Percentiles rank a stretch among this genome's conserved stretches.
Conservation (phyloP, 371 early-diverging fungal species). For the Coemansia sp. region DNA sequence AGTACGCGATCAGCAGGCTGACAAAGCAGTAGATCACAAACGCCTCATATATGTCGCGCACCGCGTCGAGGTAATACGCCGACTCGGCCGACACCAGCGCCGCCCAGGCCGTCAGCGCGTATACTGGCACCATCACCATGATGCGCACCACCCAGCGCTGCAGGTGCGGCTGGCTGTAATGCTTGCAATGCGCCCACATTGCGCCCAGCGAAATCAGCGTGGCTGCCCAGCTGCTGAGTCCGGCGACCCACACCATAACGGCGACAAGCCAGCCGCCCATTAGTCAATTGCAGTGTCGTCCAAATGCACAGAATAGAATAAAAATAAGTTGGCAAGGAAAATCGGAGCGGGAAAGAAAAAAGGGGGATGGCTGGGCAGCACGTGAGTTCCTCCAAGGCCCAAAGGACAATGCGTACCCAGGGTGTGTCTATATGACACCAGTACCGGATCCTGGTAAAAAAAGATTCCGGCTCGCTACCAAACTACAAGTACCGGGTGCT, state of each 20-base stretch:
- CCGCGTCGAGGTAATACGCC: conserved; percentile 87
- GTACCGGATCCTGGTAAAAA: no score
- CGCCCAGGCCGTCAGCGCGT: conserved; percentile 82
- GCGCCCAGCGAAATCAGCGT: conserved; percentile 68
- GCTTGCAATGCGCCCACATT: conserved; percentile 85
- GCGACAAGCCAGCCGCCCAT: conserved; percentile 33
- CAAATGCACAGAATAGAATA: not conserved
- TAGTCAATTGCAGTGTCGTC: not conserved
- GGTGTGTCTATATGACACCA: no score
- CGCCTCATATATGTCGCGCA: conserved; percentile 95
- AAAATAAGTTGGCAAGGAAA: not conserved
- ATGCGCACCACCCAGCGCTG: conserved; percentile 88
- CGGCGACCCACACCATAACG: conserved; percentile 43
- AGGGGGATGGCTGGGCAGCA: not conserved
- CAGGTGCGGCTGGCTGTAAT: conserved; percentile 82
- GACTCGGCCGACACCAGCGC: conserved; percentile 70
- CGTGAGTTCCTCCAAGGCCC: not conserved
- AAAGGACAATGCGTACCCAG: no score
- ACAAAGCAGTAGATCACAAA: conserved; percentile 97
- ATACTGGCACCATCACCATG: conserved; percentile 91
- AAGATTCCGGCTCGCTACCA: no score
- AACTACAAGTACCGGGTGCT: no score
- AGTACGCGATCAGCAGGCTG: conserved; percentile 80
- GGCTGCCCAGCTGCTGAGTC: conserved; percentile 55
- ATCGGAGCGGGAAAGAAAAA: not conserved